These are phyloP conservation scores for Lachnellula arida DNA, from an alignment of 2,329 filamentous ascomycete genomes.

Conservation along the genomic window DNA sequence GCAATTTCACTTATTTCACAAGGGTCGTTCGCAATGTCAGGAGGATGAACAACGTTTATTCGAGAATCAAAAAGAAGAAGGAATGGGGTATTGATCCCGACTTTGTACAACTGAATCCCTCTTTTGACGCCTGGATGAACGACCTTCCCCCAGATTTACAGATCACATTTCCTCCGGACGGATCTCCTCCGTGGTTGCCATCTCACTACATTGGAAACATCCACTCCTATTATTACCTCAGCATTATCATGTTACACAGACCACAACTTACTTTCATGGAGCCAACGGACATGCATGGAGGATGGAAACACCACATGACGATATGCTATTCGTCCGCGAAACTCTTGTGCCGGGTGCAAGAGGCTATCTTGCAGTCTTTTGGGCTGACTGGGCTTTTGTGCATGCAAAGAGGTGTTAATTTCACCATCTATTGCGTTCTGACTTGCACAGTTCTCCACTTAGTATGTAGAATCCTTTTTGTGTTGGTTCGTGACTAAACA, in stretches of 20 bases:
- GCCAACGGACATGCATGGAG: constrained; percentile 62
- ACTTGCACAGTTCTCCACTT: constrained; percentile 91
- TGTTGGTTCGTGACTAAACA: constrained; percentile 3
- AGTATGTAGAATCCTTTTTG: constrained; percentile 50
- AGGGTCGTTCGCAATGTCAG: constrained; percentile 74
- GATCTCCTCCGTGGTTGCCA: constrained; percentile 75
- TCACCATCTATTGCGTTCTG: constrained; percentile 86
- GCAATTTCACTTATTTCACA: constrained; percentile 79
- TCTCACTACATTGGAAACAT: constrained; percentile 87
- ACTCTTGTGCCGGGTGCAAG: constrained; percentile 78
- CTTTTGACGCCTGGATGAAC: constrained; percentile 69
- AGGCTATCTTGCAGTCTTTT: constrained; percentile 71
- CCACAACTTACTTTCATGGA: constrained; percentile 79
- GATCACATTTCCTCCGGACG: constrained; percentile 72
- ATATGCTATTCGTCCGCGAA: constrained; percentile 83
- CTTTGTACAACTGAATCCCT: constrained; percentile 73
- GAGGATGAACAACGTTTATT: constrained; percentile 70
- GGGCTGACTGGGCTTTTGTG: constrained; percentile 77
- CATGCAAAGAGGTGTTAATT: constrained; percentile 93
- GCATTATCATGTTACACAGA: constrained; percentile 79
- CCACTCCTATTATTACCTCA: constrained; percentile 83
- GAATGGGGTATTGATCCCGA: constrained; percentile 86
- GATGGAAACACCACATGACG: constrained; percentile 85
- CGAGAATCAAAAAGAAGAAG: constrained; percentile 66
- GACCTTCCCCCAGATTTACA: constrained; percentile 76